phyloP scores from a whole-genome alignment of 208 protist genomes.

The Phytomonas serpens region DNA sequence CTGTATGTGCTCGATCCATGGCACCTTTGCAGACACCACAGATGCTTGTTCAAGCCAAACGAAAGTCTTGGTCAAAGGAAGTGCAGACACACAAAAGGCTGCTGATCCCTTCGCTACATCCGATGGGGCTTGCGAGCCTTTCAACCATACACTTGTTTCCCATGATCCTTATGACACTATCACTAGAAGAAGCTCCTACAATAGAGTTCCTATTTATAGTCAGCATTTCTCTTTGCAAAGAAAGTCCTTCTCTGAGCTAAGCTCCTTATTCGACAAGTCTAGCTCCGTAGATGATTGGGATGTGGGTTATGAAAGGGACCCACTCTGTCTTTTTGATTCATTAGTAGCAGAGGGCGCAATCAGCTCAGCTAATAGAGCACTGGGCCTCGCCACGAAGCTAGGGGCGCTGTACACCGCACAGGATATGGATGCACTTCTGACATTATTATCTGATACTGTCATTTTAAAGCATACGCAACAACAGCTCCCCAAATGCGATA shows the following conservation, averaged over 20 bases:
- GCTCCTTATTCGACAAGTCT: neutral
- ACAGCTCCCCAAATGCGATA: neutral
- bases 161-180: neutral
- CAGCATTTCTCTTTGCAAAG: neutral
- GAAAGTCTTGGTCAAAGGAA: neutral
- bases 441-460: constrained; percentile 10
- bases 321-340: neutral
- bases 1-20: neutral
- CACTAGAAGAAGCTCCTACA: neutral
- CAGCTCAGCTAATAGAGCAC: constrained; percentile 16
- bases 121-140: neutral
- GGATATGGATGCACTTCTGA: constrained; percentile 64
- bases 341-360: neutral
- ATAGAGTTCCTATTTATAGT: neutral
- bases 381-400: constrained; percentile 61
- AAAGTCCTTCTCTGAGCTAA: neutral
- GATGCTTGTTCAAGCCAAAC: neutral
- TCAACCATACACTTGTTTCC: neutral
- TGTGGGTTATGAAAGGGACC: neutral
- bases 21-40: neutral
- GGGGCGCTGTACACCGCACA: constrained; percentile 60
- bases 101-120: neutral
- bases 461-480: neutral
- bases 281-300: neutral
- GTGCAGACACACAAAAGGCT: neutral